Conservation (phyloP, 2,329 filamentous ascomycete genomes). For the Plenodomus tracheiphilus region DNA sequence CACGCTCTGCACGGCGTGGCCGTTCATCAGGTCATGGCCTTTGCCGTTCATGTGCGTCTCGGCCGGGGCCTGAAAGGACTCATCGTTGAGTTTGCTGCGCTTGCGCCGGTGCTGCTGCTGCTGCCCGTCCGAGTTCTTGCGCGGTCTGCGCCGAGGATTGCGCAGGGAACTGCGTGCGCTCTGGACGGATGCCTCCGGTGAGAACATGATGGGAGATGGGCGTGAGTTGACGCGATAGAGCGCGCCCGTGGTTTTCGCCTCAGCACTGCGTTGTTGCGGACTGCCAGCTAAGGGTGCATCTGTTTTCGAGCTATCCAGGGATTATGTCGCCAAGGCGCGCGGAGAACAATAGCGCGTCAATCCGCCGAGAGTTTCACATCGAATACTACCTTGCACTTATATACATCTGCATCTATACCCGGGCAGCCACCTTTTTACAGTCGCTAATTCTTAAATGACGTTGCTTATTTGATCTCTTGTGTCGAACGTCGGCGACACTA, state of each 20-base stretch:
- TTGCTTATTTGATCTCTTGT: no score
- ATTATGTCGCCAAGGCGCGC: neutral
- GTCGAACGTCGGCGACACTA: no score
- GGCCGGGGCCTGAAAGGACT: conserved; percentile 40
- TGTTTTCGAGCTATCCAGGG: conserved; percentile 19
- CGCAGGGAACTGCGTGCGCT: conserved; percentile 46
- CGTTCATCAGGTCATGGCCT: conserved; percentile 35
- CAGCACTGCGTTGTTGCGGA: conserved; percentile 18
- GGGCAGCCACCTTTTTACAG: no score
- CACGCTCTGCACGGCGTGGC: conserved; percentile 31
- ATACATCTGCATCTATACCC: no score
- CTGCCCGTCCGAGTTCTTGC: conserved; percentile 50
- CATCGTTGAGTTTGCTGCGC: conserved; percentile 52
- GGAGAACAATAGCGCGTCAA: neutral
- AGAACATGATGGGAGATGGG: conserved; percentile 40
- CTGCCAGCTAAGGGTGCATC: conserved; percentile 21
- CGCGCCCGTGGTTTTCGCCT: conserved; percentile 31
- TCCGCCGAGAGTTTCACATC: no score
- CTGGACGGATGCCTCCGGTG: conserved; percentile 41
- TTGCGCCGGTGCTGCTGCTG: conserved; percentile 50
- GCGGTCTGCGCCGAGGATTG: conserved; percentile 51
- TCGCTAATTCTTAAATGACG: no score
- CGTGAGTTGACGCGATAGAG: conserved; percentile 32
- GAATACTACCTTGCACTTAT: no score
- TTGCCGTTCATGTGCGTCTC: conserved; percentile 39